Evolutionary conservation across 1,139 yeast species (phyloP).

Genomic region (Candida tetrigidarum): DNA sequence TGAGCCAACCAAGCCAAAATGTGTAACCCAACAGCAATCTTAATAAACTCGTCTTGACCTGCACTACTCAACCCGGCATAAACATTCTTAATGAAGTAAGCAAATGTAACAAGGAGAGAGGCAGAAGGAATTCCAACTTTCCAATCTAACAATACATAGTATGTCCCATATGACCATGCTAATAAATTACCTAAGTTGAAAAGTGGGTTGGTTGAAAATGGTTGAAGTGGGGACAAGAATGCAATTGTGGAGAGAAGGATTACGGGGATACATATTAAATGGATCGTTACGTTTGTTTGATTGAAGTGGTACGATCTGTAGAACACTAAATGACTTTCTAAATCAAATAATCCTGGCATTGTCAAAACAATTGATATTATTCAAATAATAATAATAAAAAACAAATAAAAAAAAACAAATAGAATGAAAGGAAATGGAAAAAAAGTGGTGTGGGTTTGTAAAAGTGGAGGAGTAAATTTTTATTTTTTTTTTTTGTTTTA

Average conservation of each 20-base stretch:
- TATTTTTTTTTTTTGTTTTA: too few relatives aligned
- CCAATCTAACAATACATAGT: slow-evolving; percentile 48
- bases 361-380: neutral
- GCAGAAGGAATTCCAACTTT: slow-evolving; percentile 44
- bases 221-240: slow-evolving; percentile 31
- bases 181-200: slow-evolving; percentile 42
- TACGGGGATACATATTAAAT: slow-evolving; percentile 77
- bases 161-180: slow-evolving; percentile 41
- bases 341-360: slow-evolving; percentile 45
- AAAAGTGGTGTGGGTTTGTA: neutral
- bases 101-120: slow-evolving; percentile 40
- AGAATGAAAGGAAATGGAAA: neutral
- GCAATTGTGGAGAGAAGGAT: slow-evolving; percentile 62
- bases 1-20: slow-evolving; percentile 78
- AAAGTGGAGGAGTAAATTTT: slow-evolving; percentile 1
- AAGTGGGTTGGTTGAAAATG: slow-evolving; percentile 31
- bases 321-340: slow-evolving; percentile 72
- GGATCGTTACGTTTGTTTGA: slow-evolving; percentile 72
- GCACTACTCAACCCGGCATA: slow-evolving; percentile 23
- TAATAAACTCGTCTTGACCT: slow-evolving; percentile 25
- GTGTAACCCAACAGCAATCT: slow-evolving; percentile 45
- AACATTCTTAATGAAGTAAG: slow-evolving; percentile 39
- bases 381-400: too few relatives aligned
- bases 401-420: too few relatives aligned
- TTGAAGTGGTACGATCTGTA: slow-evolving; percentile 85